Base-by-base conservation (phyloP, 768 basidiomycete genomes). In the Tremella fuciformis region DNA sequence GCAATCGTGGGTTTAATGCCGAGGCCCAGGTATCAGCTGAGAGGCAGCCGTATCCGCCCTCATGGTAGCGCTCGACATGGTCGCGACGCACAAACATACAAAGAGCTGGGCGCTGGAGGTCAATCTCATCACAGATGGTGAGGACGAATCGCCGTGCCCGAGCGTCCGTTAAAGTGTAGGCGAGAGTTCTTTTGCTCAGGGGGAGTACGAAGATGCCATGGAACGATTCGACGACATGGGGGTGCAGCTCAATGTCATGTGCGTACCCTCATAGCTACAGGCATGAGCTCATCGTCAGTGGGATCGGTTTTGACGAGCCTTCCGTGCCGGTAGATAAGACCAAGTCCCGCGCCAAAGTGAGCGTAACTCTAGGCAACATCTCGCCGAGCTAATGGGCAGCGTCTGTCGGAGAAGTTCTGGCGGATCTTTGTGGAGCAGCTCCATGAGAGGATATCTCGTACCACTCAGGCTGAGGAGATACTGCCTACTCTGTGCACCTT, bases 51-150 rank as follows among this genome's bases (percentile, higher is more conserved):
- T 96, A 55, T 91, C 93, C 65, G 91, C 86, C 4, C 76, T 97
- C 26, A 86, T 96, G 61, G 90, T 96, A 8, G 89, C 82, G 2
- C 82, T 91, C 51, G 86, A 94, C 74, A 87, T 88, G 1, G 87
- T 97, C 67, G 81, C 83, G 34, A 68, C 77, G 1, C 83, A 88
- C 67, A 80, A 92, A 37, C 80, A 74, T 26, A 84, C 78, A 19
- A 96, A 90, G 67, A 84, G 86, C 0, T 94, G 90, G 90, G 88
- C 87, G 1, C 83, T 89, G 53, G 92, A 88, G 78, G 80, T 94
- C 2, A 81, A 88, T 38, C 67, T 97, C 15, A 74, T 97, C 18
- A 98, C 94, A 0, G 91, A 98, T 67, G 93, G 87, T 65, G 85
- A 88, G 77, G n/a, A n/a, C n/a, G n/a, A n/a, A n/a, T n/a, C 51